Base-by-base conservation (phyloP, 805 yeast species). In the Candida caryicola region DNA sequence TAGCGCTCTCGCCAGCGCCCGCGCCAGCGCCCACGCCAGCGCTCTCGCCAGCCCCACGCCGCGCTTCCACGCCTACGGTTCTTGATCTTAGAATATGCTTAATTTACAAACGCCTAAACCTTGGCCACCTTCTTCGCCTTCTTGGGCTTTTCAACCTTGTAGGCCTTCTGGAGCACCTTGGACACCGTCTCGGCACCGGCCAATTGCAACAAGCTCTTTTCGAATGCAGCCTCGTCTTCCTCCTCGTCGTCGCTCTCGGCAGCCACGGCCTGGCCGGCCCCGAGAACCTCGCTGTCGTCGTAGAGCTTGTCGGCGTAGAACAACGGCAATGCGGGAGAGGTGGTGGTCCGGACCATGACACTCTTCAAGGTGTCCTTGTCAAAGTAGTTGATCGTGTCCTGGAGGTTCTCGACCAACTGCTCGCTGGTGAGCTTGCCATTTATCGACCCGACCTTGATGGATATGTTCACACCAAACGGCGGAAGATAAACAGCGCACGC, bases 251-350 rank as follows among this genome's bases (percentile, higher is more conserved):
- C 69, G 43, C 57, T 55, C 10, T 51, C 54, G 29, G 48, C 46
- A 3, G 39, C 47, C 14, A 47, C 43, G n/a, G 55, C 46, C 18
- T 52, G 57, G 13, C 43, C 54, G 4, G 35, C 69, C 9, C 60
- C 64, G 6, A 63, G 59, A 29, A 76, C 62, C 51, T 81, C 86
- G 29, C 63, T 66, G 17, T 76, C 81, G 26, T 57, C 51, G 55
- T 62, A 74, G 36, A 82, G 56, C 46, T 70, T 72, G 21, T 83
- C 82, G 32, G 83, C 70, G 55, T 81, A 77, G 63, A 71, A 93
- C 43, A 93, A 69, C 31, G 99, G 98, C 51, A 93, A 69, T 6
- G 90, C 77, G 15, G 96, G 96, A 15, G 96, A 86, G 29, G 64
- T 60, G 40, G 71, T 66, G 9, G 91, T 73, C 66, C 88, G 88